These are phyloP conservation scores for Sclerotinia borealis DNA, from an alignment of 2,329 filamentous ascomycete genomes.

Conservation along the genomic window DNA sequence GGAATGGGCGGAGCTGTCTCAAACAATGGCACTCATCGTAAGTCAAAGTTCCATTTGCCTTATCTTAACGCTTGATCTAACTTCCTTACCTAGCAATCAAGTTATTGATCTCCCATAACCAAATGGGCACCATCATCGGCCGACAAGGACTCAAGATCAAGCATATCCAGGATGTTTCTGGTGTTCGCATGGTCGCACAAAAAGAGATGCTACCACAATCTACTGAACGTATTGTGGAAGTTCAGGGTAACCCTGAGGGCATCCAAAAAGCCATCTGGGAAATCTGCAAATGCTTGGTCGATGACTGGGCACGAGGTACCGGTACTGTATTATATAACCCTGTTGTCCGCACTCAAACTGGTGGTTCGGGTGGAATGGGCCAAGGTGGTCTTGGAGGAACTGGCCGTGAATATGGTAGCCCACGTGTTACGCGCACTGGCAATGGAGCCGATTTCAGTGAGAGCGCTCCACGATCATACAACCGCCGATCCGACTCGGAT, in stretches of 20 bases:
- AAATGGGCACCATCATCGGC: conserved; percentile 99
- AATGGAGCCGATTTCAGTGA: conserved; percentile 98
- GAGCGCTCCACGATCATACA: conserved; percentile 60
- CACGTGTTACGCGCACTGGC: conserved; percentile 86
- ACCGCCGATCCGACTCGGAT: conserved; percentile 78
- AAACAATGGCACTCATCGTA: conserved; percentile 91
- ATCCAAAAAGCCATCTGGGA: conserved; percentile 98
- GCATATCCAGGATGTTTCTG: conserved; percentile 94
- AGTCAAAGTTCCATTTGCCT: conserved; percentile 35
- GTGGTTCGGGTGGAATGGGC: conserved; percentile 35
- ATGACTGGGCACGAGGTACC: conserved; percentile 95
- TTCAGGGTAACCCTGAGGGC: conserved; percentile 89
- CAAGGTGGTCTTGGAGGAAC: conserved; percentile 42
- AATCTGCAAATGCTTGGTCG: conserved; percentile 96
- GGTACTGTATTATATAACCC: conserved; percentile 98
- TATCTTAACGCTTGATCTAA: not conserved
- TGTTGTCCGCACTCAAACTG: conserved; percentile 75
- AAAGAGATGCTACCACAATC: conserved; percentile 99
- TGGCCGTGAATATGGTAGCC: conserved; percentile 51
- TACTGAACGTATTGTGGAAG: conserved; percentile 94
- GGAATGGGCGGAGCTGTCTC: conserved; percentile 90
- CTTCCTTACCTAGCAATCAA: conserved; percentile 66
- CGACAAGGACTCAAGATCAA: conserved; percentile 97
- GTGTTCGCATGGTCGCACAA: conserved; percentile 97
- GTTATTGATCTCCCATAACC: conserved; percentile 97